Base-by-base conservation (phyloP, 768 basidiomycete genomes). In the Trametes coccinea region DNA sequence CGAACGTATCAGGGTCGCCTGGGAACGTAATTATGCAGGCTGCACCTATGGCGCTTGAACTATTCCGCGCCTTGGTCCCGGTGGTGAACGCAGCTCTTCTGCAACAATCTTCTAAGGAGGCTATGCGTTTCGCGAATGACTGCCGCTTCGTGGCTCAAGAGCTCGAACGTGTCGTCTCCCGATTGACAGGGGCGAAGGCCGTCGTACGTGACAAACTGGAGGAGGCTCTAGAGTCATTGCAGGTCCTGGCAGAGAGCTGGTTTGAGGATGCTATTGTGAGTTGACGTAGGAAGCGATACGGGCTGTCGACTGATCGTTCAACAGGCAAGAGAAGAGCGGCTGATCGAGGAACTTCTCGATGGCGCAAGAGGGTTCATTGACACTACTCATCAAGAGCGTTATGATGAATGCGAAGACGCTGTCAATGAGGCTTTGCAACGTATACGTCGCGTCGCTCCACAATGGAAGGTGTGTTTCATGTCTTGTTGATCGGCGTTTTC, bases 61-160 rank as follows among this genome's bases (percentile, higher is more conserved):
- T 97, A 8, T 90, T 87, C 74, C 82, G 89, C 46, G 91, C 92
- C 1, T 71, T 97, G 29, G 86, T 90, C 70, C 92, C 92, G 11
- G 79, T 90, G 40, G 79, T 79, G 37, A 85, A 84, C 61, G 72
- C 77, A 0, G 67, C 76, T 40, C 75, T 78, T 47, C 72, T 90
- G 33, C 70, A 70, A 27, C 72, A 78, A 40, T 76, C 80, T 0
- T 76, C 87, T 9, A 84, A 83, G 17, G 74, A 78, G 30, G 78
- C 82, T 1, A 87, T 96, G 82, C 83, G 84, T 51, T 89, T 89
- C 70, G 86, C 91, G 16, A 97, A 97, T 71, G 89, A 95, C 63
- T 92, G 87, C 65, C 67, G 82, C 22, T 92, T 88, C 70, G 79
- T 95, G 30, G 79, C 79, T 33, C 73, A 75, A 22, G 82, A 88